Base-by-base conservation (phyloP, 331 rosid genomes). In the Quercus phellos region DNA sequence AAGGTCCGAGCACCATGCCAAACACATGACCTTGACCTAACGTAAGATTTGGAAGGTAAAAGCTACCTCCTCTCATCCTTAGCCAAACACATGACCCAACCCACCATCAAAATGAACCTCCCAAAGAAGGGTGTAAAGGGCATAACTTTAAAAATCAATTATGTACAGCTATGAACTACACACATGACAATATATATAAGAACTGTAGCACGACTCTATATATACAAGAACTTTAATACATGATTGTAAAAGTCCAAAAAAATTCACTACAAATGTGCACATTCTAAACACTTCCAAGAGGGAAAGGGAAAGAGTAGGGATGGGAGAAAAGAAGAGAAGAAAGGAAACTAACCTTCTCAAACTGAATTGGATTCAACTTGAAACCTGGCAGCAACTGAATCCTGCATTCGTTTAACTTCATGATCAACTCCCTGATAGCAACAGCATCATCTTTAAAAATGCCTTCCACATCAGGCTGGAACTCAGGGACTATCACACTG, bases 291-390 rank as follows among this genome's bases (percentile, higher is more conserved):
- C 63, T 26, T 21, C 27, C 6, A 18, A 1, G 63, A 19, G 27
- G 63, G 27, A 24, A 56, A 30, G 14, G 13, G 14, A 55, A n/a
- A 56, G 16, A 2, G 27, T n/a, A n/a, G 10, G 24, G 63, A 18
- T 0, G 27, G 21, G 27, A 56, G 27, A 56, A n/a, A 56, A 11
- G 16, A 22, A 56, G 29, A 56, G 10, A 56, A 24, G 24, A 19
- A 12, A 24, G 21, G 30, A 22, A 4, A 43, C 63, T 21, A 56
- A 94, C 98, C 98, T 94, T 94, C 80, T 94, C 99, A 71, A 94
- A 94, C 72, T 86, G 97, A 85, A 94, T 64, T 17, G 99, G 98
- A 53, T 88, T 92, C 99, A 94, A 91, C 89, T 91, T 86, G 87
- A 88, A 92, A 46, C 86, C 97, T 17, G 88, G 89, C 0, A 76